Evolutionary conservation across 1,139 yeast species (phyloP), one percentile per base, ranked within the genome.

Genomic region (Pichia sp.): DNA sequence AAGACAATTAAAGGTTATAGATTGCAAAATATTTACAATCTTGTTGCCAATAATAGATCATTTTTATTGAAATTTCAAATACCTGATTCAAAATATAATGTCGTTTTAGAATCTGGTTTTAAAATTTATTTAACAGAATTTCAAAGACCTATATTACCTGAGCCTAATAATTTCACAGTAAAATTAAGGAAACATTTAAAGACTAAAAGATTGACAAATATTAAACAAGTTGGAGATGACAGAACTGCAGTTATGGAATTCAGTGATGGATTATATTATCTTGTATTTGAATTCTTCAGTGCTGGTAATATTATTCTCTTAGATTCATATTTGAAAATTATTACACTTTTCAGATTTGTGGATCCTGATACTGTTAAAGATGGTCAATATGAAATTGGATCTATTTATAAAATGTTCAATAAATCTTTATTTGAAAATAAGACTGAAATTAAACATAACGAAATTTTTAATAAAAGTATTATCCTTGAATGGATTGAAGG

Each of bases 281-380:
- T 89, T 50, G 95, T 85, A 0, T 63, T 91, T 46, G 98, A 91
- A 58, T 89, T 91, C 53, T 89, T 88, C 65, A 85, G 96, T 56
- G 96, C 96, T 2, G 98, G 98, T 28, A 91, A 91, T 56, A 76
- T 91, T 45, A 66, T 91, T 24, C 67, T 91, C 20, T 67, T 89
- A 49, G 94, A 89, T 57, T 72, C 77, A 28, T 71, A 80, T 24
- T 63, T 68, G 50, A 79, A 74, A 55, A 88, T 88, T 38, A 54
- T 88, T 53, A 70, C 93, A 0, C 76, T 89, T 28, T 89, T 83
- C 59, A 74, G 96, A 61, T 67, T 81, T 28, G 96, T 86, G 3
- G 74, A 75, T 34, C 30, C 42, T 14, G 22, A 40, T 9, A 39
- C 39, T 17, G 94, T 84, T 43, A 77, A 79, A 54, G 80, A 77